phyloP scores from a whole-genome alignment of 495 filamentous ascomycete genomes.

The Neurospora sp. region DNA sequence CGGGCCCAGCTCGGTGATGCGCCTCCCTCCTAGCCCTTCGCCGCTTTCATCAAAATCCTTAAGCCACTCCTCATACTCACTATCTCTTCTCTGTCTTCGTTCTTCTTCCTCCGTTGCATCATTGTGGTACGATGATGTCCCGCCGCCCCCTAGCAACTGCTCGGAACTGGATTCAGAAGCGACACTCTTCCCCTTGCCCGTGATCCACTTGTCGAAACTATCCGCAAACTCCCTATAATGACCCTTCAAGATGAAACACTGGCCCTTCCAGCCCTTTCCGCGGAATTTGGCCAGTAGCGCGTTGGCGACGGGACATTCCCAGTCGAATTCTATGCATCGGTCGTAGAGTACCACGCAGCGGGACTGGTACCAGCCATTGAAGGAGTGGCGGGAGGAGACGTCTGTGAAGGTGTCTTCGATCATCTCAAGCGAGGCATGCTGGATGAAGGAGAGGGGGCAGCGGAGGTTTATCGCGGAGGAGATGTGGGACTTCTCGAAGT shows the following conservation, averaged over 20 bases:
- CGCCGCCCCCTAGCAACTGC: background rate
- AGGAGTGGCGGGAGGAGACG: conserved; percentile 31
- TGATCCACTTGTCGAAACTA: conserved; percentile 36
- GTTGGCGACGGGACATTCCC: conserved; percentile 37
- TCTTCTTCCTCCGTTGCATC: conserved; percentile 17
- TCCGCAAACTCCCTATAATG: conserved; percentile 39
- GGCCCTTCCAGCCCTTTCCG: conserved; percentile 32
- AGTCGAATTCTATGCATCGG: conserved; percentile 31
- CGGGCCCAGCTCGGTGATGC: conserved; percentile 24
- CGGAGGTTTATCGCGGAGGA: conserved; percentile 38
- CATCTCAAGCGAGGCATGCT: conserved; percentile 34
- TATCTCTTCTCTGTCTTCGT: conserved; percentile 8
- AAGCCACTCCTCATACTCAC: conserved; percentile 29
- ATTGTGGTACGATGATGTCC: background rate
- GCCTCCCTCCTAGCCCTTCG: conserved; percentile 15
- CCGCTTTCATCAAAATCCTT: conserved; percentile 23
- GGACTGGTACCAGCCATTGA: conserved; percentile 33
- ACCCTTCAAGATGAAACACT: conserved; percentile 39
- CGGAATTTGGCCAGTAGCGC: conserved; percentile 29
- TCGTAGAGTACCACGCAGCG: conserved; percentile 42
- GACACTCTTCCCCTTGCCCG: conserved; percentile 7
- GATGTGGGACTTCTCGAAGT: conserved; percentile 39
- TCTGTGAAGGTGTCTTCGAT: conserved; percentile 38
- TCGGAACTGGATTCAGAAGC: background rate
- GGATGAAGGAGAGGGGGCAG: conserved; percentile 31